Percentiles rank a stretch among this genome's conserved stretches.
phyloP scores from a whole-genome alignment of 257 asterid species.

The Petunia secreta region DNA sequence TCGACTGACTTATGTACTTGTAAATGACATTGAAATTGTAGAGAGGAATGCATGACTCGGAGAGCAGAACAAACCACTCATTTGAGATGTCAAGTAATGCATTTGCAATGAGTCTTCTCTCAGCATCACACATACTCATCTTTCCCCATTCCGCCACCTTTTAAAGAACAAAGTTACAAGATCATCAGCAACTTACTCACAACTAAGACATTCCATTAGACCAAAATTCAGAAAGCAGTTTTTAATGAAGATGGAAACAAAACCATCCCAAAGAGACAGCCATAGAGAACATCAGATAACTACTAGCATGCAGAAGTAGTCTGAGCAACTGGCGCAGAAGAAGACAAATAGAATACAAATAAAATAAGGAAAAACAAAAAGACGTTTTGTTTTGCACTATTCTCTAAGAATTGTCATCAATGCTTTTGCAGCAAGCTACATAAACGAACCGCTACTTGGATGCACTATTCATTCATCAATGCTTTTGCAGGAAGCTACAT shows the following conservation, averaged over 20 bases:
- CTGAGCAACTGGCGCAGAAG: neutral
- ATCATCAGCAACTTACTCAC: constrained; percentile 8
- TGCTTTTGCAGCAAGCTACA: constrained; percentile 17
- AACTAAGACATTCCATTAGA: neutral
- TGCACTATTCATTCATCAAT: neutral
- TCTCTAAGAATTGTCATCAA: neutral
- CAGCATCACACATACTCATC: constrained; percentile 59
- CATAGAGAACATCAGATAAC: neutral
- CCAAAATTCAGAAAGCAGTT: neutral
- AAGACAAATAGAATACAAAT: neutral
- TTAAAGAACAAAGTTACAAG: neutral
- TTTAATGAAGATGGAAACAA: neutral
- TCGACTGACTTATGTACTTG: constrained; percentile 45
- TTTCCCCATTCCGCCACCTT: constrained; percentile 55
- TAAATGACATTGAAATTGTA: constrained; percentile 47
- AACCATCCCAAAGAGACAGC: neutral
- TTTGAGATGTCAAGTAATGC: constrained; percentile 53
- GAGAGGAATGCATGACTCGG: constrained; percentile 59
- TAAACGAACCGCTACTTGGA: neutral
- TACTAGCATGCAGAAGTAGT: neutral
- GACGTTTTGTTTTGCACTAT: neutral
- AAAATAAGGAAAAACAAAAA: neutral
- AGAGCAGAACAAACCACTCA: constrained; percentile 54
- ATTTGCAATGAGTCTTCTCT: constrained; percentile 58
- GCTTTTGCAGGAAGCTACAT: neutral